These are phyloP conservation scores for Isoetes engelmannii DNA, from an alignment of 83 land plant species.

Conservation along the genomic window DNA sequence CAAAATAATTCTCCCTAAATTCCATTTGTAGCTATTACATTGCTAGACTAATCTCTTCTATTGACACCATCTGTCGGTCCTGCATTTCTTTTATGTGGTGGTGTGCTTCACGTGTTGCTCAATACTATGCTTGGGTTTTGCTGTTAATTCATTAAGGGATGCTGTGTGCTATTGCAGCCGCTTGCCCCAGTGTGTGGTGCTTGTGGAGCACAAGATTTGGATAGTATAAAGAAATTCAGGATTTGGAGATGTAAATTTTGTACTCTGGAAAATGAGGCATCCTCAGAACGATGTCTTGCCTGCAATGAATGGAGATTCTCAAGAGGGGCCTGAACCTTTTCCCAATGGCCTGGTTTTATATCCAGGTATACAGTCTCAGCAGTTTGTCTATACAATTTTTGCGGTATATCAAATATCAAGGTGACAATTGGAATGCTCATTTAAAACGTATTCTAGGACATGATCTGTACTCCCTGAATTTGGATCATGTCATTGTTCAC, in stretches of 20 bases:
- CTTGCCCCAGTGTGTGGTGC: constrained; percentile 48
- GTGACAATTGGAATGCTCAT: too few relatives aligned
- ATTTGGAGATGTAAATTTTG: constrained; percentile 84
- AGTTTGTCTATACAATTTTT: too few relatives aligned
- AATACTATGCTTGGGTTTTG: not conserved
- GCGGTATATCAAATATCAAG: too few relatives aligned
- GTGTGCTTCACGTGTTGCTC: not conserved
- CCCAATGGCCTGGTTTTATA: too few relatives aligned
- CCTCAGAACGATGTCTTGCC: constrained; percentile 47
- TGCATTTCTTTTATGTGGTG: not conserved
- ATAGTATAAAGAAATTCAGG: constrained; percentile 4
- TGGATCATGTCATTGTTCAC: too few relatives aligned
- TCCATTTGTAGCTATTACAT: not conserved
- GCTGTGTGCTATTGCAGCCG: constrained; percentile 18
- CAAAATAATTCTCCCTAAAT: not conserved
- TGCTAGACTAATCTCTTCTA: not conserved
- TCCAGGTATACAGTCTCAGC: too few relatives aligned
- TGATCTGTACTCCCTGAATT: too few relatives aligned
- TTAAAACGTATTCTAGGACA: too few relatives aligned
- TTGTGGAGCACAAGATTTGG: constrained; percentile 33
- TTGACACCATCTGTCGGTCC: not conserved
- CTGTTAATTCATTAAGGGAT: not conserved
- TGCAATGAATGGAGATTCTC: constrained; percentile 5
- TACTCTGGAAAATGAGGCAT: constrained; percentile 58
- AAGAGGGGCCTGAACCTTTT: not conserved